phyloP scores from a whole-genome alignment of 768 basidiomycete species.

The Russula sp. region DNA sequence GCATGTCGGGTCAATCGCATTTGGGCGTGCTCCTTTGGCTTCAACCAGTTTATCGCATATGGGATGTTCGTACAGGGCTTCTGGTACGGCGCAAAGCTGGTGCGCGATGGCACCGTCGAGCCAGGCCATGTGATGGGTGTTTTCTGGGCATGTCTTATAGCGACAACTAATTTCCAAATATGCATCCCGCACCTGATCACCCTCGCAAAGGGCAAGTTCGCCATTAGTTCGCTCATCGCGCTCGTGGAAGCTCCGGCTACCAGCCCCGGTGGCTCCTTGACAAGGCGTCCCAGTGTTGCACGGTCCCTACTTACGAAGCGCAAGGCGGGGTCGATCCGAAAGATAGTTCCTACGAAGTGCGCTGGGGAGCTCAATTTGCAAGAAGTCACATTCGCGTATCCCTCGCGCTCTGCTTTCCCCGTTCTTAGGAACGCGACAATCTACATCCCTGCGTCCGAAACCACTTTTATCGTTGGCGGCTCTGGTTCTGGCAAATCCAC shows the following conservation, averaged over 20 bases:
- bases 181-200: slow-evolving; percentile 77
- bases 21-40: slow-evolving; percentile 70
- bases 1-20: slow-evolving; percentile 57
- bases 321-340: slow-evolving; percentile 46
- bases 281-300: slow-evolving; percentile 28
- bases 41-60: slow-evolving; percentile 80
- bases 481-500: slow-evolving; percentile 80
- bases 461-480: slow-evolving; percentile 75
- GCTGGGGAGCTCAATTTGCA: slow-evolving; percentile 65
- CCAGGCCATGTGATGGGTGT: slow-evolving; percentile 90
- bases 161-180: slow-evolving; percentile 82
- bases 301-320: slow-evolving; percentile 39
- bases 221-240: slow-evolving; percentile 65
- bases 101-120: slow-evolving; percentile 65
- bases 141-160: slow-evolving; percentile 96
- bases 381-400: slow-evolving; percentile 67
- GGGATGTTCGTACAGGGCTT: slow-evolving; percentile 96
- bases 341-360: slow-evolving; percentile 63
- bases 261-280: slow-evolving; percentile 20
- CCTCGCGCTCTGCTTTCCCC: slow-evolving; percentile 60
- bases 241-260: slow-evolving; percentile 48
- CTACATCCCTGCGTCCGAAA: slow-evolving; percentile 69
- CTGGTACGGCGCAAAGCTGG: slow-evolving; percentile 91
- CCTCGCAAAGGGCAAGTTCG: slow-evolving; percentile 79
- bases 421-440: slow-evolving; percentile 59